Evolutionary conservation across 106 monocot genomes (phyloP), one percentile per base, ranked within the genome.

Genomic region (Allium cepa): DNA sequence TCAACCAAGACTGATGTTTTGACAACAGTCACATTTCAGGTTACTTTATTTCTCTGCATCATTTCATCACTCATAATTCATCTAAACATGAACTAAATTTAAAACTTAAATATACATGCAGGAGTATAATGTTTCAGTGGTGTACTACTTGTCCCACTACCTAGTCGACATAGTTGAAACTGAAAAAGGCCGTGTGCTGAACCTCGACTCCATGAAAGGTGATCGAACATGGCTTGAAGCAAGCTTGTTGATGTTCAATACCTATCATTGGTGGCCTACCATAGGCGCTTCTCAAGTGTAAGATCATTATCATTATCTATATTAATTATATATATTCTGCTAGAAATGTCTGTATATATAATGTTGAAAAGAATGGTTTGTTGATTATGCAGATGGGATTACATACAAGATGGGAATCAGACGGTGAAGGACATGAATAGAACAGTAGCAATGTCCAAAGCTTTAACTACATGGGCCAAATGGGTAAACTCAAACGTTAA

Each of bases 191-290:
- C 69, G 79, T 8, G 79, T 86, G 9, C 73, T 86, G 9, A 76
- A 79, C 27, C 79, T 87, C 16, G 71, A 79, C 50, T 74, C 77
- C 9, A 45, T 87, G 2, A 26, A 58, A 9, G 60, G 46, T 4
- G 72, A 74, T 17, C 50, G 15, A 0, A 14, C 28, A 7, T 87
- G 86, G 86, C 67, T 73, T 48, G 57, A 36, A 10, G 59, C 70
- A 8, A 74, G 82, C 11, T 47, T 86, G 26, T 82, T 86, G 66
- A 55, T 86, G 68, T 86, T 86, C 69, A 79, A 86, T 55, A 71
- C 82, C 0, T 75, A 76, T 56, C 82, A 82, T n/a, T 86, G 86
- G 86, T 86, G 82, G 82, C 51, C 66, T 9, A 68, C 75, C 53
- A n/a, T 8, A 10, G 81, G 81, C 7, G 50, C 53, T 6, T 12